Base-by-base conservation (phyloP, 2,329 filamentous ascomycete species). In the Ploettnerulaceae sp. region DNA sequence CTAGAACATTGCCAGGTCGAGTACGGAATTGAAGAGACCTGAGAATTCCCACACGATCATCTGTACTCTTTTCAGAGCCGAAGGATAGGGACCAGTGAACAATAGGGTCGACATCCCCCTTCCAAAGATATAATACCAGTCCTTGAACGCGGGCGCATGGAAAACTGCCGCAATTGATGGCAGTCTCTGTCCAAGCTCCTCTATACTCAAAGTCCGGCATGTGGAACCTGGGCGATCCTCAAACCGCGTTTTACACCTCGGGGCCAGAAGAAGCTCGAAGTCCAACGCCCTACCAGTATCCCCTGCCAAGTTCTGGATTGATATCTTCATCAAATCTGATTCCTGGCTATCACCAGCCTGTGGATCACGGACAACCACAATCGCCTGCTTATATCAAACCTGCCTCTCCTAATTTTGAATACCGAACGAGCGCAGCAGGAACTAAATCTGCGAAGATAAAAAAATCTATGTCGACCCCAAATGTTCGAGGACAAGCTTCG, bases 381-480 rank as follows among this genome's bases (percentile, higher is more conserved):
- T 54, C 54, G 40, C 48, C 59, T 31, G 43, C 46, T 35, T 33
- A 49, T 43, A 47, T 41, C 26, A 54, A 56, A 14, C 49, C 50
- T 22, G 42, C 36, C 34, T 58, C 58, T 33, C 55, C 59, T 28
- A 47, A 38, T 34, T 28, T 51, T 24, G 52, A 56, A 38, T 54
- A 54, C 15, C 48, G 48, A 31, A 49, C 43, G 42, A 41, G 34
- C 22, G 40, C 47, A 28, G 49, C 36, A 22, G 34, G 24, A 25
- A 40, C 55, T 0, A 61, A 61, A 36, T 52, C 58, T 34, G 51
- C 54, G 22, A 63, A 63, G 49, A 51, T 63, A 48, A 75, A 74
- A 61, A 71, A 72, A 57, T 70, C 73, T 37, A 65, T 73, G 60
- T 74, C 74, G 53, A 73, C 71, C 34, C 70, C 74, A 56, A 71